Evolutionary conservation across 345 rosid genomes (phyloP), one percentile per base, ranked within the genome.

Genomic region (Mangifera indica): DNA sequence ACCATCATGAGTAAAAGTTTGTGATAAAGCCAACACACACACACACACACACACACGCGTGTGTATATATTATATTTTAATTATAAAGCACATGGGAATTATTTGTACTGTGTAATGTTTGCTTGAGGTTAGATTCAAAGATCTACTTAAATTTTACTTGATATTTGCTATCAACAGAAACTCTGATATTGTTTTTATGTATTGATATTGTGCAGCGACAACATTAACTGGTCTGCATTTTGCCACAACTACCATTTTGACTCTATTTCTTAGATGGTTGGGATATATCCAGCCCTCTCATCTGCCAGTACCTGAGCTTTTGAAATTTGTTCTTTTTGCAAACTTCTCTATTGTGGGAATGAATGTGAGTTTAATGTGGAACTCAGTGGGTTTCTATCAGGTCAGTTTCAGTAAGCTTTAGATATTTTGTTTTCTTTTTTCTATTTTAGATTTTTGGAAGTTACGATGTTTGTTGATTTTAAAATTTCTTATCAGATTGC

Each of bases 331-430:
- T 66, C 37, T 96, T 76, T 96, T 92, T 64, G 99, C 97, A 26
- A 96, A 93, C 82, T 96, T 91, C 82, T 96, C 99, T 12, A 91
- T 96, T 46, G 98, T 96, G 83, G 98, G 99, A 72, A 96, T 96
- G 99, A 96, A 96, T 60, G 94, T 96, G 63, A 96, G 99, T 78
- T 83, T 96, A 60, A 93, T 96, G 99, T 96, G 97, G 99, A 96
- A 93, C 52, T 93, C 99, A n/a, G 99, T 96, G n/a, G 99, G 99
- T 37, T 96, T 96, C 76, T 96, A 96, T 83, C 98, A 96, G 99
- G 99, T 89, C 67, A 74, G 81, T 67, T 56, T 63, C 42, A 0
- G 44, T 66, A 45, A 40, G 48, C 61, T 17, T 51, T 32, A 22
- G 37, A 21, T 10, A 7, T 42, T 18, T 71, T 20, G 51, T 77